Percentiles rank a stretch among this genome's conserved stretches.
Evolutionary conservation across 108 stramenopile species (phyloP).

Genomic region (Hondaea fermentalgiana): DNA sequence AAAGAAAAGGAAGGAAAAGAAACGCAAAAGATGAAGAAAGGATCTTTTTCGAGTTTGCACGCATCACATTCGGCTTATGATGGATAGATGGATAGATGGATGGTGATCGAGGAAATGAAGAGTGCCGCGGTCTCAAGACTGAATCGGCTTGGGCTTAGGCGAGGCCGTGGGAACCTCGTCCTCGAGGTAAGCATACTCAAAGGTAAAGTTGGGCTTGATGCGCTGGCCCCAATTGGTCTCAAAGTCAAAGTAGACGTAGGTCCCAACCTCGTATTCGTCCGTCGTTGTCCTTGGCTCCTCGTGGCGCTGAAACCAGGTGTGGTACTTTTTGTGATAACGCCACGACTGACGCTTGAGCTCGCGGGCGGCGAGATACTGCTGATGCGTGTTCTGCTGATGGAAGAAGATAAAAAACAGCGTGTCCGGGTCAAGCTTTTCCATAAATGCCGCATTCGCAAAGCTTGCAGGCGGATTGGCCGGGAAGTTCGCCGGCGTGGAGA

Average conservation of each 20-base stretch:
- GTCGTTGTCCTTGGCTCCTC: slow-evolving; percentile 89
- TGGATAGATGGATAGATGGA: no score
- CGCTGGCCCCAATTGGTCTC: slow-evolving; percentile 95
- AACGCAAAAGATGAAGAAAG: no score
- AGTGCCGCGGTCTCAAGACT: no score
- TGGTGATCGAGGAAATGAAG: no score
- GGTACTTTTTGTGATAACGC: slow-evolving; percentile 99
- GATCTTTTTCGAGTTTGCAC: no score
- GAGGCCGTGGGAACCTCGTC: slow-evolving; percentile 37
- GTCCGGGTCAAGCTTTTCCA: slow-evolving; percentile 90
- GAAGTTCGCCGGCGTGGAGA: slow-evolving; percentile 75
- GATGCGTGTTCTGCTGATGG: slow-evolving; percentile 92
- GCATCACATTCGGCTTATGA: no score
- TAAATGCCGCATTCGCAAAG: slow-evolving; percentile 82
- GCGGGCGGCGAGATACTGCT: slow-evolving; percentile 92
- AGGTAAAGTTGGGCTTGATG: slow-evolving; percentile 90
- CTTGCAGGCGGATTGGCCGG: slow-evolving; percentile 69
- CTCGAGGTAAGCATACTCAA: slow-evolving; percentile 92
- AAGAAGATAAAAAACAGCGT: slow-evolving; percentile 99
- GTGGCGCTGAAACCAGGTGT: slow-evolving; percentile 99
- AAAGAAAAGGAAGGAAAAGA: no score
- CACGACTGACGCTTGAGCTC: slow-evolving; percentile 95
- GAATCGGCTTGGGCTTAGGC: background rate
- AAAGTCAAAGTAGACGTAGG: slow-evolving; percentile 98
- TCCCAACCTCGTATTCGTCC: slow-evolving; percentile 96